Conservation (phyloP, 306 rosid species). For the Cajanus cajan region DNA sequence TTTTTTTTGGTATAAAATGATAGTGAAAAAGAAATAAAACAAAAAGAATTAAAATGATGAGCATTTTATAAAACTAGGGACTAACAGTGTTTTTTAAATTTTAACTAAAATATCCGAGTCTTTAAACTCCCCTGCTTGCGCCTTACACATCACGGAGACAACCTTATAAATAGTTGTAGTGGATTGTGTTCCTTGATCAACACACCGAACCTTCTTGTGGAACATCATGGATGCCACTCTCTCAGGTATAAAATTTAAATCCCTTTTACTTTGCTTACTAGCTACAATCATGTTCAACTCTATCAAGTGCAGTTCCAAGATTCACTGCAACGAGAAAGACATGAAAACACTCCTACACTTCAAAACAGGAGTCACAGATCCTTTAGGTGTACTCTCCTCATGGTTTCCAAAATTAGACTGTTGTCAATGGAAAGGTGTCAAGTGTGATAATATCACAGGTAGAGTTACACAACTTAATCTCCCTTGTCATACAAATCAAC, state of each 20-base stretch:
- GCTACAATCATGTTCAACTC: not conserved
- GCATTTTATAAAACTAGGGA: too few species aligned
- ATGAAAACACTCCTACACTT: not conserved
- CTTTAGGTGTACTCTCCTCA: not conserved
- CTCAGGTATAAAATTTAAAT: too few species aligned
- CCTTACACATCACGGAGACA: too few species aligned
- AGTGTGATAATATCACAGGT: not conserved
- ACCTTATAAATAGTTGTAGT: not conserved
- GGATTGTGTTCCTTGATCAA: not conserved
- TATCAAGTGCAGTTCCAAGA: not conserved
- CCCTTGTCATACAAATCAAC: not conserved
- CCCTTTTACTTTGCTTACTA: not conserved
- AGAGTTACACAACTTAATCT: not conserved
- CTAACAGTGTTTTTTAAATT: too few species aligned
- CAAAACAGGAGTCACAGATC: not conserved
- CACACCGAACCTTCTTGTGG: not conserved
- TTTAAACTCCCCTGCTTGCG: too few species aligned
- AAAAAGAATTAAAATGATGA: too few species aligned
- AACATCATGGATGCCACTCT: not conserved
- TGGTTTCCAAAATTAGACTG: constrained; percentile 12
- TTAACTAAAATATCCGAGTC: too few species aligned
- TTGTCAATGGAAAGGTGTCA: not conserved
- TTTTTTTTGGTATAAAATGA: too few species aligned
- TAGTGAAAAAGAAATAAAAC: too few species aligned
- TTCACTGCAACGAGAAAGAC: constrained; percentile 4